Base-by-base conservation (phyloP, 1,284 basidiomycete genomes). In the Trametes hirsuta region DNA sequence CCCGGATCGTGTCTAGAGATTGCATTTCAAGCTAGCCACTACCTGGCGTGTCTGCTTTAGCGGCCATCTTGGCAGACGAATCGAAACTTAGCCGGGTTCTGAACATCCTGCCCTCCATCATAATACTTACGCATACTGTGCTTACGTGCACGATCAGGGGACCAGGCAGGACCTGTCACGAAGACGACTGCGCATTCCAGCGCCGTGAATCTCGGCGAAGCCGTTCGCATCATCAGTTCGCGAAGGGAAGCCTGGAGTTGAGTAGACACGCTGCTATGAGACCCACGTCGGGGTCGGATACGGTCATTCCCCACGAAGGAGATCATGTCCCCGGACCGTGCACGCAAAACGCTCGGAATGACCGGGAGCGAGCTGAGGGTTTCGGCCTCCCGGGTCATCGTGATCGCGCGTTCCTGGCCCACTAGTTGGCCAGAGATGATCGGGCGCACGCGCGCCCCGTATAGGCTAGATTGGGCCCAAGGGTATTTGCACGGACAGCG, bases 331-430 rank as follows among this genome's bases (percentile, higher is more conserved):
- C 55, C 55, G 48, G 55, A 51, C 49, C 48, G 49, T 36, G 55
- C 48, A 51, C 55, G 55, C 55, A 57, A 51, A 57, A 57, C 36
- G 55, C 48, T 34, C 58, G 50, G 53, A 50, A 46, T 22, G 55
- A 35, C 53, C 53, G 57, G 57, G 55, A 48, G 55, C 53, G 51
- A 59, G 30, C 30, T 30, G 55, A 44, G 44, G 55, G 53, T 55
- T 59, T 62, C 65, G 62, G 65, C 41, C 58, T 47, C 53, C 58
- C 64, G 66, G 66, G 51, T 59, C 61, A 62, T 60, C 47, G 37
- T 62, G 58, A 58, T 59, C 50, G 62, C 65, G 66, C 64, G 66
- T 69, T 66, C 66, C 68, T 69, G 62, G 61, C 51, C 52, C 56
- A 66, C 57, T 57, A 45, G 58, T 37, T 51, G 54, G 30, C 57